phyloP scores from a whole-genome alignment of 805 yeast species.

The Brettanomyces bruxellensis region DNA sequence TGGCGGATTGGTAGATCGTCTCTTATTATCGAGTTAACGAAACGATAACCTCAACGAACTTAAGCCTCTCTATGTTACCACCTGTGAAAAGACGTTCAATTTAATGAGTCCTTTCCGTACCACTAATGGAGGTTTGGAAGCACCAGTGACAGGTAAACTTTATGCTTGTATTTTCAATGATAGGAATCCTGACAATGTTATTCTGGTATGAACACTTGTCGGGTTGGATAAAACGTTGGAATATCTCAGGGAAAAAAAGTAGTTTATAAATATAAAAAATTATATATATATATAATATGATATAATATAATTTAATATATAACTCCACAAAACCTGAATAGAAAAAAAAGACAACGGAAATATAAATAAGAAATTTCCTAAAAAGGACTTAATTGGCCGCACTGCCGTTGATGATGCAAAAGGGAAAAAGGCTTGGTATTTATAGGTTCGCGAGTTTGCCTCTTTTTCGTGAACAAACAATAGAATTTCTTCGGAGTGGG shows the following conservation, averaged over 20 bases:
- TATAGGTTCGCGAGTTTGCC: slow-evolving; percentile 10
- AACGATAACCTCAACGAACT: not conserved
- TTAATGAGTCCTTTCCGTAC: slow-evolving; percentile 19
- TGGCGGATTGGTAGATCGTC: not conserved
- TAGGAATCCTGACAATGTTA: too few species aligned
- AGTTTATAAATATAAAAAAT: too few species aligned
- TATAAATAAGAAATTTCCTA: not conserved
- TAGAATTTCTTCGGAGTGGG: too few species aligned
- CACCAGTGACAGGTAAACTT: too few species aligned
- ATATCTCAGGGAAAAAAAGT: too few species aligned
- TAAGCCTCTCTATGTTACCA: not conserved
- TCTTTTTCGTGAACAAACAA: not conserved
- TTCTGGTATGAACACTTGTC: too few species aligned
- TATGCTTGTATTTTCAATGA: too few species aligned
- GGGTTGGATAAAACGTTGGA: too few species aligned
- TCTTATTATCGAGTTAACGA: not conserved
- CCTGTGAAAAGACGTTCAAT: slow-evolving; percentile 19
- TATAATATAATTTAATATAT: too few species aligned
- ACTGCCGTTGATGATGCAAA: not conserved
- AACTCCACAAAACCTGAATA: not conserved
- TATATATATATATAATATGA: too few species aligned
- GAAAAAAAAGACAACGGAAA: not conserved
- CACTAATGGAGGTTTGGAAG: not conserved
- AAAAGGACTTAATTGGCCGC: not conserved
- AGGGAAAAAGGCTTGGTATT: slow-evolving; percentile 13